Base-by-base conservation (phyloP, 2,329 filamentous ascomycete species). In the Penicillium concentricum region DNA sequence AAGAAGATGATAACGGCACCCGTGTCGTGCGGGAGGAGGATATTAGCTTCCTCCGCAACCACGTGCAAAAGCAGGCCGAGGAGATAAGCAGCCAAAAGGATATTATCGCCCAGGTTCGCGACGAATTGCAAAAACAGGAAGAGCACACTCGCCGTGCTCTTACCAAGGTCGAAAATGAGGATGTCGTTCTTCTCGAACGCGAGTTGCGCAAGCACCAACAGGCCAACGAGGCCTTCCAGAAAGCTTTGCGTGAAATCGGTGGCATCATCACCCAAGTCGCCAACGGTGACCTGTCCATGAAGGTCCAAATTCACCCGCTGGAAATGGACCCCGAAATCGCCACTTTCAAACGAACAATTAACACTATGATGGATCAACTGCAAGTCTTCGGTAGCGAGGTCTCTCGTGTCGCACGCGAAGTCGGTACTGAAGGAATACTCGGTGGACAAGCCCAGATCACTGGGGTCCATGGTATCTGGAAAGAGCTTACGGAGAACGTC, bases 301-400 rank as follows among this genome's bases (percentile, higher is more conserved):
- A 96, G 78, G 93, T 97, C 61, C 86, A 93, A 69, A 95, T 97
- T 74, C 94, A 97, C 72, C 90, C 90, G 4, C 88, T 95, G 64
- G 93, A 97, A 79, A 94, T 97, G 88, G 93, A 97, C 81, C 92
- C 92, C 28, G 93, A 97, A 81, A 97, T 97, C 70, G 94, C 92
- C 28, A 92, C 91, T 10, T 97, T 97, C 81, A 97, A 97, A 79
- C 88, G 91, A 68, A 97, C 93, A 60, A 97, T 97, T 79, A 97
- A 97, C 74, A 95, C 90, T 65, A 97, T 97, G 93, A 96, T 97
- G 86, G 93, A 97, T 72, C 93, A 97, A 76, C 83, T 97, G 58
- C 92, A 97, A 73, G 90, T 95, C 58, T 97, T 97, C 75, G 93
- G 93, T 63, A 95, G 91, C 75, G 92, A 97, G 78, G 93, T 97